Evolutionary conservation across 768 basidiomycete genomes (phyloP).

Genomic region (Trametopsis cervina): DNA sequence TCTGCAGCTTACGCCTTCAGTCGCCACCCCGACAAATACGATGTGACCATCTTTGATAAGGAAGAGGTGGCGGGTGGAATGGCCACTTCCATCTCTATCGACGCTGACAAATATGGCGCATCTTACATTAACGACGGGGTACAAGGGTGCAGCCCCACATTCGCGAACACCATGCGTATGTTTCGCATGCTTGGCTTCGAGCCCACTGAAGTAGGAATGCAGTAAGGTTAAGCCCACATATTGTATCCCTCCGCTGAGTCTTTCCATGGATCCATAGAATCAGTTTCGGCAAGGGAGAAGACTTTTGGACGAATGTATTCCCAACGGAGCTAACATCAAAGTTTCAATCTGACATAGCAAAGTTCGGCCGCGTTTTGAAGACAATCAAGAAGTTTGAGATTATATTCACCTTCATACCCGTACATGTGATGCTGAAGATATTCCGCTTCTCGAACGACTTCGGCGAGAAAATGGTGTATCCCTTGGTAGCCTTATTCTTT

Average conservation of each 20-base stretch:
- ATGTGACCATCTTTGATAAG: constrained; percentile 28
- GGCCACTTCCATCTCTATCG: constrained; percentile 29
- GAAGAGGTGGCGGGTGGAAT: constrained; percentile 24
- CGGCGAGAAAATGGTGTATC: constrained; percentile 31
- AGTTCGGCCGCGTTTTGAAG: constrained; percentile 26
- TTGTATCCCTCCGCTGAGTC: neutral
- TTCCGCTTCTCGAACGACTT: constrained; percentile 30
- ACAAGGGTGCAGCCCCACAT: constrained; percentile 29
- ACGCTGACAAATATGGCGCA: constrained; percentile 25
- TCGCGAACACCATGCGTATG: constrained; percentile 28
- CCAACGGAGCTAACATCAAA: constrained; percentile 25
- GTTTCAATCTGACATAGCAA: constrained; percentile 25
- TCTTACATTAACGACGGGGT: constrained; percentile 32
- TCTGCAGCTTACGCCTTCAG: constrained; percentile 29
- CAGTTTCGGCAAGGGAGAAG: constrained; percentile 27
- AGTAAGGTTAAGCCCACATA: constrained; percentile 13
- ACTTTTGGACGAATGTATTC: constrained; percentile 35
- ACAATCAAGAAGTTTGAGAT: constrained; percentile 27
- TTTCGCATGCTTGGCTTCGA: constrained; percentile 29
- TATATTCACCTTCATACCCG: constrained; percentile 26
- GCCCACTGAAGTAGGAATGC: constrained; percentile 28
- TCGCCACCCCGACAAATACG: constrained; percentile 24
- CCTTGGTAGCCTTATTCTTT: constrained; percentile 29
- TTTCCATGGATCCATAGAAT: constrained; percentile 15
- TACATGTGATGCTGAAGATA: constrained; percentile 28